These are phyloP conservation scores for Fusarium luffae DNA, from an alignment of 2,329 filamentous ascomycete genomes.

Conservation along the genomic window DNA sequence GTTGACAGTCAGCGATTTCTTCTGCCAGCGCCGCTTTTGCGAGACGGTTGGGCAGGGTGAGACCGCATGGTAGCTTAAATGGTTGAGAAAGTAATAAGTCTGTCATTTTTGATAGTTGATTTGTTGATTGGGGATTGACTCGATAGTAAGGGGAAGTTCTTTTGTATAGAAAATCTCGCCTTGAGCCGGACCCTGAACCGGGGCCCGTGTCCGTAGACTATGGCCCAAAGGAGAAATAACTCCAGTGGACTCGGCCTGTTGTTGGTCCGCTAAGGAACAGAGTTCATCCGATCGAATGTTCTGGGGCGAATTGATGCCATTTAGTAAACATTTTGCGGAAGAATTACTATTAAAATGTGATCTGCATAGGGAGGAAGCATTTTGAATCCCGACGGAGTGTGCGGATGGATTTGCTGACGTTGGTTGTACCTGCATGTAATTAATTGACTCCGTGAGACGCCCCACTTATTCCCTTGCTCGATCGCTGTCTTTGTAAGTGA, in stretches of 20 bases:
- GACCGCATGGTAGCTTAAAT: conserved; percentile 64
- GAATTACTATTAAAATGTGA: fast-evolving
- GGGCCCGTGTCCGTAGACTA: conserved; percentile 22
- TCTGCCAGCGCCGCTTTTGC: conserved; percentile 64
- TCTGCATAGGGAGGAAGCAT: too few relatives aligned
- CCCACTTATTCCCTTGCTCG: too few relatives aligned
- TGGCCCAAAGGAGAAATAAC: conserved; percentile 18
- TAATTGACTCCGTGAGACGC: not conserved
- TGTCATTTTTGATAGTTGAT: conserved; percentile 13
- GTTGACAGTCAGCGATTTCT: conserved; percentile 52
- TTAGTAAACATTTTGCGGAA: not conserved
- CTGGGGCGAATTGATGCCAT: not conserved
- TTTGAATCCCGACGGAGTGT: not conserved
- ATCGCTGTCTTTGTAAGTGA: too few relatives aligned
- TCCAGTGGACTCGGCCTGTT: conserved; percentile 16
- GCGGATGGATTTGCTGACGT: not conserved
- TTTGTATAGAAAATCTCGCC: conserved; percentile 6
- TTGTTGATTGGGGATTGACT: too few relatives aligned
- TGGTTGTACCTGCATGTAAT: not conserved
- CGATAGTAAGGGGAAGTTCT: not conserved
- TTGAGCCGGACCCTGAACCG: not conserved
- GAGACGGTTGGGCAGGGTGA: conserved; percentile 66
- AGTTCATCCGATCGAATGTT: conserved; percentile 3
- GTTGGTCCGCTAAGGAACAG: conserved; percentile 15
- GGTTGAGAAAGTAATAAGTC: conserved; percentile 47